These are phyloP conservation scores for Cyclotella sp. DNA, from an alignment of 108 stramenopile genomes.

Conservation along the genomic window DNA sequence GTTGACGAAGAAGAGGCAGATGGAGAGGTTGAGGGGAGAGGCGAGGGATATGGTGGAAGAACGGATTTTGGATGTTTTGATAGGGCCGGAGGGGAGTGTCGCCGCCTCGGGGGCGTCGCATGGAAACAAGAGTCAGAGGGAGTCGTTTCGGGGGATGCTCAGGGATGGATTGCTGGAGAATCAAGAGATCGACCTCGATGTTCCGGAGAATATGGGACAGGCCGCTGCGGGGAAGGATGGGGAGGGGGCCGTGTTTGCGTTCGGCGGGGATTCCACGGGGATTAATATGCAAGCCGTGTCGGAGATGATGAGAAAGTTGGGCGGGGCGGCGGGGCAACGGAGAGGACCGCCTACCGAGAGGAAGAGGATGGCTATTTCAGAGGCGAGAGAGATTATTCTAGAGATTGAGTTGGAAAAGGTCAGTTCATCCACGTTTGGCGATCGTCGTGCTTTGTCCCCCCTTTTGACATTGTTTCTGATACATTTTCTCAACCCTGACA, in stretches of 20 bases:
- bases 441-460: not conserved
- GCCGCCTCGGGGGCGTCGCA: not conserved
- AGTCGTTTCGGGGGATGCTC: constrained; percentile 90
- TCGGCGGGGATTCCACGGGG: constrained; percentile 52
- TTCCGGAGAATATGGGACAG: constrained; percentile 64
- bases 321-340: constrained; percentile 37
- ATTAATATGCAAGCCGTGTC: constrained; percentile 77
- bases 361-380: constrained; percentile 85
- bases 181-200: constrained; percentile 89
- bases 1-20: constrained; percentile 89
- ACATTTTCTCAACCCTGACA: not conserved
- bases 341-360: constrained; percentile 66
- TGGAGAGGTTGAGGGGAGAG: constrained; percentile 75
- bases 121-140: constrained; percentile 36
- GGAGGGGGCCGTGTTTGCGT: constrained; percentile 46
- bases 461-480: not conserved
- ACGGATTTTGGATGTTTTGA: constrained; percentile 87
- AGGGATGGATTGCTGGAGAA: constrained; percentile 92
- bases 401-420: constrained; percentile 94
- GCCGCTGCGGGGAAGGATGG: constrained; percentile 36
- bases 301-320: constrained; percentile 69
- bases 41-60: constrained; percentile 88
- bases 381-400: constrained; percentile 90
- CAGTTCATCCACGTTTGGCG: not conserved
- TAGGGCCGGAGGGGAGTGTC: constrained; percentile 67